These are phyloP conservation scores for Alternaria longipes DNA, from an alignment of 2,329 filamentous ascomycete genomes.

Conservation along the genomic window DNA sequence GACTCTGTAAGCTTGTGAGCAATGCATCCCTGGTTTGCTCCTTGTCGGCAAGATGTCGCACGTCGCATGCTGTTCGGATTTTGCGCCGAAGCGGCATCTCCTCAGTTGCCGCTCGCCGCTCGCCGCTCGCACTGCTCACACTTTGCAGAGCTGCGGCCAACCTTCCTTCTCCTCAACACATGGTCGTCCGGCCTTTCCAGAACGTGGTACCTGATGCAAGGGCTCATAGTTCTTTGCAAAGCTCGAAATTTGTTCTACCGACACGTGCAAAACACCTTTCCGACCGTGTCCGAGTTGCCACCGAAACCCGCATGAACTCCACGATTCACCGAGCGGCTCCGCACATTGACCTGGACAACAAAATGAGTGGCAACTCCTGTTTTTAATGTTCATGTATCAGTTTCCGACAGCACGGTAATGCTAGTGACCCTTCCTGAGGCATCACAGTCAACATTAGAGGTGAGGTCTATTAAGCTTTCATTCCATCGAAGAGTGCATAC, in stretches of 20 bases:
- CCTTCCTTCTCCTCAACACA: not conserved
- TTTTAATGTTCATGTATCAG: not conserved
- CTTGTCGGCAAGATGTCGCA: conserved; percentile 24
- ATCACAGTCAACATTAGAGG: not conserved
- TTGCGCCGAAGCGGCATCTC: conserved; percentile 39
- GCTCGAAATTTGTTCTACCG: not conserved
- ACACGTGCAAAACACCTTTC: not conserved
- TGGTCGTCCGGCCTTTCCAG: not conserved
- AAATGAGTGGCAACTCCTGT: not conserved
- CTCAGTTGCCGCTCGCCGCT: conserved; percentile 30
- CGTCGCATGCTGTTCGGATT: conserved; percentile 29
- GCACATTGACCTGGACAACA: conserved; percentile 5
- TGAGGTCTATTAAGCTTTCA: conserved; percentile 23
- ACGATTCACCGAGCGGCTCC: conserved; percentile 23
- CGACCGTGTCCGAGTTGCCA: conserved; percentile 25
- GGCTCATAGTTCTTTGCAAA: not conserved
- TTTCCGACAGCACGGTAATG: not conserved
- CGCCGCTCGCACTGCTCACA: conserved; percentile 1
- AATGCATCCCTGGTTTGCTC: conserved; percentile 19
- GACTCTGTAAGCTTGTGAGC: conserved; percentile 27
- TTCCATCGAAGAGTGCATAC: conserved; percentile 32
- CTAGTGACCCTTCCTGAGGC: not conserved
- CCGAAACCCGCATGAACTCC: conserved; percentile 27
- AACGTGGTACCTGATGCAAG: not conserved
- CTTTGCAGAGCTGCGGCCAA: not conserved